Conservation (phyloP, 345 rosid genomes). For the Iberis pinnata region DNA sequence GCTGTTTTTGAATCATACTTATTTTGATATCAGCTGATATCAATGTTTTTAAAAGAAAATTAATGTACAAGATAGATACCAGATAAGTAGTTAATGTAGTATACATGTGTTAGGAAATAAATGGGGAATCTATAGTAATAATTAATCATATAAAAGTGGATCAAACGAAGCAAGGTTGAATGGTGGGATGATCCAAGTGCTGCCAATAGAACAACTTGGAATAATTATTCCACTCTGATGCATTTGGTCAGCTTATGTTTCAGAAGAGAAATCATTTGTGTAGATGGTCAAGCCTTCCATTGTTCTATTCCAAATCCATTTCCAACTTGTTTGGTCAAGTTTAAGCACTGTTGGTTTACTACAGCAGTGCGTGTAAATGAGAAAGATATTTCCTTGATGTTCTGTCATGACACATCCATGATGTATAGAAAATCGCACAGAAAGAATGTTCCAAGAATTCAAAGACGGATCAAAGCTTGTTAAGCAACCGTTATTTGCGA, state of each 20-base stretch:
- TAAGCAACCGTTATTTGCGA: conserved; percentile 5
- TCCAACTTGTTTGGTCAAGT: conserved; percentile 40
- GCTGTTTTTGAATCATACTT: too few species aligned
- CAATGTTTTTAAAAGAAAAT: too few species aligned
- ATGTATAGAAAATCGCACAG: not conserved
- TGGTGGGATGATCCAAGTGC: conserved; percentile 23
- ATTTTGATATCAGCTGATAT: too few species aligned
- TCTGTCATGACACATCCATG: conserved; percentile 18
- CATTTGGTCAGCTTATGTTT: conserved; percentile 40
- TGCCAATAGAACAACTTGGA: conserved; percentile 12
- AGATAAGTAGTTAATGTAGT: too few species aligned
- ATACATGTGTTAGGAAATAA: too few species aligned
- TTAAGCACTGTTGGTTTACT: conserved; percentile 48
- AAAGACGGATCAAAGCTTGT: not conserved
- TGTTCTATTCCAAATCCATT: conserved; percentile 50
- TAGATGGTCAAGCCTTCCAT: conserved; percentile 55
- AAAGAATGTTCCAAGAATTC: conserved; percentile 1
- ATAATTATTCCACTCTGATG: conserved; percentile 42
- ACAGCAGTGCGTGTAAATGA: conserved; percentile 44
- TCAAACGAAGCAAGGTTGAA: conserved; percentile 1
- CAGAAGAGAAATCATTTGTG: conserved; percentile 32
- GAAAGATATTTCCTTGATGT: too few species aligned
- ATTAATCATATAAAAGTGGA: not conserved
- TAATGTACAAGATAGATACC: too few species aligned
- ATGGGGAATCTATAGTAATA: too few species aligned